Conservation (phyloP, 345 rosid species). For the Eucalyptus paniculata region DNA sequence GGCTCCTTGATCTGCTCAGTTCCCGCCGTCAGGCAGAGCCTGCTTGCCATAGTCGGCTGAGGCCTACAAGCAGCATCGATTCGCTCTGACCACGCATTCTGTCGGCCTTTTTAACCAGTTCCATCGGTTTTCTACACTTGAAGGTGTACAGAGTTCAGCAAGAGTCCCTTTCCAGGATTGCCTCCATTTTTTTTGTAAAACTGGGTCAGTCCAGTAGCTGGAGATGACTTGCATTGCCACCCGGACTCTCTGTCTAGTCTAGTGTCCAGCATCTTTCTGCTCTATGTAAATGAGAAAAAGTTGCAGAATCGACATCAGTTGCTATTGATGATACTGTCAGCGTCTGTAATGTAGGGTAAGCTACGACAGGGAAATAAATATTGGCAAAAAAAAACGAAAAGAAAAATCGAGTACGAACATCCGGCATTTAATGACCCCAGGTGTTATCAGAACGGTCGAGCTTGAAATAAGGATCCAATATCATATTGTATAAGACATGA, state of each 20-base stretch:
- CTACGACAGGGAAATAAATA: background rate
- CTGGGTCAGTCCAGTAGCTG: background rate
- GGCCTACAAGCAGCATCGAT: background rate
- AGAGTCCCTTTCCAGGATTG: background rate
- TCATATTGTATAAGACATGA: too few relatives aligned
- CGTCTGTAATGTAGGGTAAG: background rate
- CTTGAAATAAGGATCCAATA: too few relatives aligned
- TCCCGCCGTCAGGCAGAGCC: conserved; percentile 78
- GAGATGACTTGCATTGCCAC: background rate
- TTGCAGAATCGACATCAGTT: background rate
- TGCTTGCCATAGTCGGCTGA: conserved; percentile 61
- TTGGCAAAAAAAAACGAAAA: background rate
- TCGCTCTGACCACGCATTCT: background rate
- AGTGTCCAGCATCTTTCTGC: background rate
- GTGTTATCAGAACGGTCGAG: background rate
- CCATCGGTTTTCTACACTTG: background rate
- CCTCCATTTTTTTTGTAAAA: background rate
- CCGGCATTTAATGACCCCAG: background rate
- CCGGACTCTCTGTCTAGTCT: background rate
- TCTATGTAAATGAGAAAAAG: background rate
- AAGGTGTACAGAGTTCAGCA: background rate
- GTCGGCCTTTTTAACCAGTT: background rate
- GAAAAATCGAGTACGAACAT: background rate
- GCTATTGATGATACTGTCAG: background rate
- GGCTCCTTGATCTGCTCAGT: conserved; percentile 83